Evolutionary conservation across 2,329 filamentous ascomycete species (phyloP).

Genomic region (Penicillium olsonii): DNA sequence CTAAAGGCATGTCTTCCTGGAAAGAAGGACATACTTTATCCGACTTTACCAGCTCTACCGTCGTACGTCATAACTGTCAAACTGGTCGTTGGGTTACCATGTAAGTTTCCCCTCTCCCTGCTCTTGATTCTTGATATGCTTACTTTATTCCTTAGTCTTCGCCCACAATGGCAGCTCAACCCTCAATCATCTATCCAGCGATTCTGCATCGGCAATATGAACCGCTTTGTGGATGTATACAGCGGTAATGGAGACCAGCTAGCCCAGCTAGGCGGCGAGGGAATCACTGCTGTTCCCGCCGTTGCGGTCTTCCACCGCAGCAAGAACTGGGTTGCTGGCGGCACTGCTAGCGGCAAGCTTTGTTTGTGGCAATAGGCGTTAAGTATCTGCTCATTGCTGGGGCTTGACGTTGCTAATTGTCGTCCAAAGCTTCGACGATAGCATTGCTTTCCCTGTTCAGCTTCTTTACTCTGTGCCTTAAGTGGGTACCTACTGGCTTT

Average conservation of each 20-base stretch:
- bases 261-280: slow-evolving; percentile 83
- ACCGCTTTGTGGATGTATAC: slow-evolving; percentile 91
- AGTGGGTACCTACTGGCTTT: no score
- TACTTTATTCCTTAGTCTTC: slow-evolving; percentile 49
- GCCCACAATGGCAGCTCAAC: slow-evolving; percentile 86
- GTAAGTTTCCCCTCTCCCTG: slow-evolving; percentile 40
- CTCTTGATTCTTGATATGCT: neutral
- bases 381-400: neutral
- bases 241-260: slow-evolving; percentile 80
- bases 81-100: slow-evolving; percentile 93
- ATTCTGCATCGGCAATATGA: slow-evolving; percentile 96
- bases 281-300: slow-evolving; percentile 90
- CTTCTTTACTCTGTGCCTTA: no score
- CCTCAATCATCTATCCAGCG: slow-evolving; percentile 80
- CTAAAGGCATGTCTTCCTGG: slow-evolving; percentile 60
- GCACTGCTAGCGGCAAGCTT: slow-evolving; percentile 87
- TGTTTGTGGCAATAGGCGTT: slow-evolving; percentile 77
- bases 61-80: slow-evolving; percentile 88
- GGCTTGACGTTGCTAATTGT: no score
- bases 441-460: no score
- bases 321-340: slow-evolving; percentile 87
- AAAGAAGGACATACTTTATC: slow-evolving; percentile 59
- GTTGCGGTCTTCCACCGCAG: slow-evolving; percentile 88
- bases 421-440: no score
- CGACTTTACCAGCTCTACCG: slow-evolving; percentile 68